phyloP scores from a whole-genome alignment of 2,329 filamentous ascomycete species.

The Exophiala lecanii-corni region DNA sequence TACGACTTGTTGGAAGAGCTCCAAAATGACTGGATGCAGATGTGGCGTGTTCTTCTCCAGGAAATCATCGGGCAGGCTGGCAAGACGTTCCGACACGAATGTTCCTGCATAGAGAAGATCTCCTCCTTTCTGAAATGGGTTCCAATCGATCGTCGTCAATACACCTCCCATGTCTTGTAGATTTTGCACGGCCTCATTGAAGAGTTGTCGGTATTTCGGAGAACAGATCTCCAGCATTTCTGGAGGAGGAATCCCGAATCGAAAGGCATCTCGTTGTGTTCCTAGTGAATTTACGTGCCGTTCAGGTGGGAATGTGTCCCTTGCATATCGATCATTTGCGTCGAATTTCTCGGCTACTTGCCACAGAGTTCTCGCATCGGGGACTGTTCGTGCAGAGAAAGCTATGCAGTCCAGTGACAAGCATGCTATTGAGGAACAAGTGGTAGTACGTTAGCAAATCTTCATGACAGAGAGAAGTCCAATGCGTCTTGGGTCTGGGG shows the following conservation, averaged over 20 bases:
- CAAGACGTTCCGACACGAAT: conserved; percentile 54
- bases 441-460: no score
- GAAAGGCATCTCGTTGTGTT: conserved; percentile 38
- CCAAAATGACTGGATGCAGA: conserved; percentile 47
- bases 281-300: conserved; percentile 29
- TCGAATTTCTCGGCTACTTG: conserved; percentile 48
- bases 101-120: conserved; percentile 54
- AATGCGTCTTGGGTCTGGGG: not conserved
- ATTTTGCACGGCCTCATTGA: conserved; percentile 38
- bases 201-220: conserved; percentile 38
- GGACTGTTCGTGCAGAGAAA: conserved; percentile 42
- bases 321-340: conserved; percentile 49
- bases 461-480: not conserved
- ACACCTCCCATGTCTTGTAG: conserved; percentile 41
- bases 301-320: conserved; percentile 31
- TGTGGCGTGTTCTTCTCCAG: conserved; percentile 34
- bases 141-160: conserved; percentile 45
- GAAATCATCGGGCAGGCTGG: conserved; percentile 39
- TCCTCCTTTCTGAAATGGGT: conserved; percentile 49
- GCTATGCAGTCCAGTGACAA: conserved; percentile 55
- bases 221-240: conserved; percentile 42
- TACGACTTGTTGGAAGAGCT: conserved; percentile 41
- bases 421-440: no score
- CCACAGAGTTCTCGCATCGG: conserved; percentile 48
- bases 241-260: conserved; percentile 46